Evolutionary conservation across 2,329 filamentous ascomycete genomes (phyloP).

Genomic region (Aspergillus sp.): DNA sequence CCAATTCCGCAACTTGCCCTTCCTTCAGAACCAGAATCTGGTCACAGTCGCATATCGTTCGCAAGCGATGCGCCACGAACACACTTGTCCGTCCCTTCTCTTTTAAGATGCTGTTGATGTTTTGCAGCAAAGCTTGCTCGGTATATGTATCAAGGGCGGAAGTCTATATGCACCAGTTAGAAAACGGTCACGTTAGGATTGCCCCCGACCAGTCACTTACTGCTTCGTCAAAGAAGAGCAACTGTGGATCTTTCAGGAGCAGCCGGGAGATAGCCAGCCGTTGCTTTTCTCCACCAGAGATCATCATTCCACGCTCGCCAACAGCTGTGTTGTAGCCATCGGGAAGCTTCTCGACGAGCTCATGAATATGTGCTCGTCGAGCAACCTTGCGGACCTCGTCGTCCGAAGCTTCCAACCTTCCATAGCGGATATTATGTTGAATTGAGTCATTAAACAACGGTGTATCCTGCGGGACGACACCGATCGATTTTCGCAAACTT

Average conservation of each 20-base stretch:
- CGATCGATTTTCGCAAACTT: slow-evolving; percentile 80
- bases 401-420: slow-evolving; percentile 71
- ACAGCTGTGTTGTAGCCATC: slow-evolving; percentile 91
- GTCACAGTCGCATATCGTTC: slow-evolving; percentile 92
- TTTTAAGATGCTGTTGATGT: slow-evolving; percentile 88
- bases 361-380: slow-evolving; percentile 78
- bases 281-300: slow-evolving; percentile 92
- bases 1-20: slow-evolving; percentile 82
- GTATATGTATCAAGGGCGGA: slow-evolving; percentile 91
- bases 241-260: slow-evolving; percentile 82
- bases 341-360: slow-evolving; percentile 75
- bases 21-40: slow-evolving; percentile 87
- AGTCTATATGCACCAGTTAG: slow-evolving; percentile 49
- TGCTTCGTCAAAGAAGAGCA: slow-evolving; percentile 94
- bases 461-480: slow-evolving; percentile 95
- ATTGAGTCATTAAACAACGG: slow-evolving; percentile 97
- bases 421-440: slow-evolving; percentile 93
- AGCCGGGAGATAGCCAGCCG: slow-evolving; percentile 79
- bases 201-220: slow-evolving; percentile 40
- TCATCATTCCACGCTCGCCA: slow-evolving; percentile 94
- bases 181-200: not conserved
- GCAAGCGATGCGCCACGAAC: slow-evolving; percentile 87
- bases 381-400: slow-evolving; percentile 77
- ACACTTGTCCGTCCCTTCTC: slow-evolving; percentile 89
- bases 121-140: slow-evolving; percentile 82